Evolutionary conservation across 108 stramenopile species (phyloP).

Genomic region (Epithemia pelagica): DNA sequence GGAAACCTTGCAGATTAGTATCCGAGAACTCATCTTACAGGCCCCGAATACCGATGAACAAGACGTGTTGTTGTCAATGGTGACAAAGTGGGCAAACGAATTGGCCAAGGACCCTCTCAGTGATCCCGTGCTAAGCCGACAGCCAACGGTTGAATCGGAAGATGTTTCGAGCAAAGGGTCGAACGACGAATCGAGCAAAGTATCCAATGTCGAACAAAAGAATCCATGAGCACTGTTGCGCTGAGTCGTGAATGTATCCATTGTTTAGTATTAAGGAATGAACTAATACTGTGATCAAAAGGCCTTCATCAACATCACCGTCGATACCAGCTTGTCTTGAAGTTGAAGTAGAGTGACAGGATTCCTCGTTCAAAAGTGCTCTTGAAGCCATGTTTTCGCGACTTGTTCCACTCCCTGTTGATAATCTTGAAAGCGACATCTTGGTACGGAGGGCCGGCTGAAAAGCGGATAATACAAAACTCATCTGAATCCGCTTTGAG

Average conservation of each 20-base stretch:
- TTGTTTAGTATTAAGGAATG: too few species aligned
- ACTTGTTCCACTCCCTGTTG: slow-evolving; percentile 96
- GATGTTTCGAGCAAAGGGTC: not conserved
- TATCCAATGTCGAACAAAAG: too few species aligned
- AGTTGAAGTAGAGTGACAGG: slow-evolving; percentile 93
- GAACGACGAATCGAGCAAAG: too few species aligned
- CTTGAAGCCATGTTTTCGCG: slow-evolving; percentile 87
- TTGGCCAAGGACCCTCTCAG: slow-evolving; percentile 19
- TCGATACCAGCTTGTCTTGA: slow-evolving; percentile 93
- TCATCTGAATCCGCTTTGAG: slow-evolving; percentile 87
- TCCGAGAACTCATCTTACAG: slow-evolving; percentile 13
- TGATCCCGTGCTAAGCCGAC: not conserved
- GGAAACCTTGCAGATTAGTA: slow-evolving; percentile 19
- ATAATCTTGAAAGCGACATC: slow-evolving; percentile 99
- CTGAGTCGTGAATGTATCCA: too few species aligned
- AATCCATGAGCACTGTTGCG: too few species aligned
- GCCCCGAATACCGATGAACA: slow-evolving; percentile 14
- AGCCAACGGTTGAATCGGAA: not conserved
- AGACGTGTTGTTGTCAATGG: slow-evolving; percentile 18
- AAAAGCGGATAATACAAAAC: slow-evolving; percentile 96
- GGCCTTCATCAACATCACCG: too few species aligned
- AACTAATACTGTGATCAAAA: too few species aligned
- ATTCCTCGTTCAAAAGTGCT: slow-evolving; percentile 97
- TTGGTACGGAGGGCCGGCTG: slow-evolving; percentile 97
- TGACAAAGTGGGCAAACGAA: slow-evolving; percentile 27